phyloP scores from a whole-genome alignment of 75 land plant genomes.

The Ceratopteris richardii region DNA sequence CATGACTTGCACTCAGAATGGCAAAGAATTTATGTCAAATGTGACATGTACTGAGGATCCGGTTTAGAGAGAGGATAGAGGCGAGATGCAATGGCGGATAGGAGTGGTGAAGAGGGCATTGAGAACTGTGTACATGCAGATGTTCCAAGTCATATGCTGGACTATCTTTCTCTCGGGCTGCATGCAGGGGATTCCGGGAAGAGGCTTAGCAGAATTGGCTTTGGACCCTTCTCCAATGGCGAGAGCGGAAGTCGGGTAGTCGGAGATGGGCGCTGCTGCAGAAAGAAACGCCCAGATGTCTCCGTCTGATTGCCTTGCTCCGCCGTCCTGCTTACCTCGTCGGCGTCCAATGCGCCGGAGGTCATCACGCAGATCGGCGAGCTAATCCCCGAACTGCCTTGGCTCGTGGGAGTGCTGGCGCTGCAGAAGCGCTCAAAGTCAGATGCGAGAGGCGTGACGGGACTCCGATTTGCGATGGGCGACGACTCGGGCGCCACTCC shows the following conservation, averaged over 20 bases:
- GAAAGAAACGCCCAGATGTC: neutral
- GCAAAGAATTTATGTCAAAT: too few species aligned
- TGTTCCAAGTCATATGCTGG: too few species aligned
- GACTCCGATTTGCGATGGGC: neutral
- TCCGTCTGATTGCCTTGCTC: neutral
- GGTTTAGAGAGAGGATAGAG: too few species aligned
- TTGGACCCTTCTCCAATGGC: neutral
- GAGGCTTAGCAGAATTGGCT: neutral
- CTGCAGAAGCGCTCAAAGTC: neutral
- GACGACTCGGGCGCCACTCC: neutral
- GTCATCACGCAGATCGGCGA: neutral
- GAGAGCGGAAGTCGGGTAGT: too few species aligned
- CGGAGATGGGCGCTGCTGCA: neutral
- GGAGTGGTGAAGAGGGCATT: too few species aligned
- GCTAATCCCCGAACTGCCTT: neutral
- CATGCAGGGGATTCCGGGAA: slow-evolving; percentile 3
- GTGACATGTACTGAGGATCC: too few species aligned
- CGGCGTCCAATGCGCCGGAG: too few species aligned
- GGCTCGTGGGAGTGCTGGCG: slow-evolving; percentile 1
- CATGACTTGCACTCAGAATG: too few species aligned
- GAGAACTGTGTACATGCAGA: too few species aligned
- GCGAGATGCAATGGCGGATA: too few species aligned
- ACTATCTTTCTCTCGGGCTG: neutral
- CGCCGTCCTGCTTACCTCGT: neutral
- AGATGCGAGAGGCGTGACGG: neutral